Evolutionary conservation across 805 yeast genomes (phyloP), one percentile per base, ranked within the genome.

Genomic region (Saitoella complicata): DNA sequence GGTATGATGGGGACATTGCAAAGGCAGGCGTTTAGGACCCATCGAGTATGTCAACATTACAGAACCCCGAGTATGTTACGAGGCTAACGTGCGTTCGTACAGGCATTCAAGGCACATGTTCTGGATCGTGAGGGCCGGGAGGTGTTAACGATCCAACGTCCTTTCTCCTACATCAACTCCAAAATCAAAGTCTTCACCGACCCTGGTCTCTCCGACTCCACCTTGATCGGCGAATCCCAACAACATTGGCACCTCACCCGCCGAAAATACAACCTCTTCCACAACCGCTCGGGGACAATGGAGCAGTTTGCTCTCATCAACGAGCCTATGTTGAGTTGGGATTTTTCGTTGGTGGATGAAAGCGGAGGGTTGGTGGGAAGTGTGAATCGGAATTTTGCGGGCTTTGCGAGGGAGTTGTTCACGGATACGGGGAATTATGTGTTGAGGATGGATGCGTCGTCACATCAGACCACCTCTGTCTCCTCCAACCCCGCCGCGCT

Each of bases 231-330:
- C 1, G 96, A 88, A 58, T 73, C 84, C 31, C 75, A 81, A 5
- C 98, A 91, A 61, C 78, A 80, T 51, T 91, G 95, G 95, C 97
- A 91, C 64, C 66, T 80, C 38, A 87, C 95, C 95, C 72, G 97
- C 58, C 69, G 98, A 46, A 65, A 80, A 41, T 91, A 91, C 61
- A 84, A 87, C 55, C 65, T 91, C 53, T 91, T 83, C 59, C 9
- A 12, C 11, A 5, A 21, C 37, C 37, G 44, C 7, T 30, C 40
- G 13, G 49, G 41, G 4, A 29, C 33, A 4, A 80, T 73, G 58
- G 70, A 72, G 31, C 97, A 91, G 59, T 91, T 78, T 66, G 96
- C 95, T 31, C 70, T 68, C 7, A 78, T 91, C 39, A 95, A 91
- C 63, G 76, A 95, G 0, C 88, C 88, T 2, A 80, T 88, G 48